phyloP scores from a whole-genome alignment of 2,329 filamentous ascomycete genomes.

The Phyllachora maydis region DNA sequence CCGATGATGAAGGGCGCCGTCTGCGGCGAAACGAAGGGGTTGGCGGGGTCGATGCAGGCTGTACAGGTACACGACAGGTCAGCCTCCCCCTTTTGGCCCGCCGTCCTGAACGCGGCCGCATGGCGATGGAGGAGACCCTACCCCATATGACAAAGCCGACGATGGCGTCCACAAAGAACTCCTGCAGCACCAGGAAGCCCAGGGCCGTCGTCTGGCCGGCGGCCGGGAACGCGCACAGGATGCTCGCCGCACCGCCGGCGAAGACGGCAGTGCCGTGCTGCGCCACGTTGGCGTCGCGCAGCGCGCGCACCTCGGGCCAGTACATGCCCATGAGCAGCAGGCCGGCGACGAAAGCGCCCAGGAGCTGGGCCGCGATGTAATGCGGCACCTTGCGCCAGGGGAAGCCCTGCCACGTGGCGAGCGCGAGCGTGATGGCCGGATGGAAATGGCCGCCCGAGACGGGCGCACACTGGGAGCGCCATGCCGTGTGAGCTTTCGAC shows the following conservation, averaged over 20 bases:
- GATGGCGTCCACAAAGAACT: constrained; percentile 36
- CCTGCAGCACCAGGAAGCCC: constrained; percentile 34
- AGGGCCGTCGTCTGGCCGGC: constrained; percentile 26
- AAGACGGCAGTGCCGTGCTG: constrained; percentile 17
- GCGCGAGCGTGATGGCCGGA: constrained; percentile 23
- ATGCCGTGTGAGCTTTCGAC: too few species aligned
- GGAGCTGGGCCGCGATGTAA: constrained; percentile 34
- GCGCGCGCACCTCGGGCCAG: constrained; percentile 18
- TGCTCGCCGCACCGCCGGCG: too few species aligned
- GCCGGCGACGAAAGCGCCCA: constrained; percentile 33
- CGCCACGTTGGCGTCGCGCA: constrained; percentile 13
- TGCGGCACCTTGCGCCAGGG: constrained; percentile 34
- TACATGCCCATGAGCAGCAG: constrained; percentile 34
- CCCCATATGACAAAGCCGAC: constrained; percentile 23
- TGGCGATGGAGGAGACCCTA: too few species aligned
- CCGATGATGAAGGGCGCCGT: constrained; percentile 32
- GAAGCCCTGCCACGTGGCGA: constrained; percentile 33
- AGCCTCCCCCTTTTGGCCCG: too few species aligned
- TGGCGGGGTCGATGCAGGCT: constrained; percentile 31
- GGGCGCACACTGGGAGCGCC: constrained; percentile 26
- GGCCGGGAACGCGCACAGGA: constrained; percentile 31
- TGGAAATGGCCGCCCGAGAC: constrained; percentile 35
- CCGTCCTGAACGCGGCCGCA: too few species aligned
- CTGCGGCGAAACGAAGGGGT: constrained; percentile 28
- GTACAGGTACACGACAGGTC: too few species aligned